A percentile compares a stretch with the other conserved stretches of the same genome.
Conservation (phyloP, 1,284 basidiomycete genomes). For the Microbotryomycetes sp. region DNA sequence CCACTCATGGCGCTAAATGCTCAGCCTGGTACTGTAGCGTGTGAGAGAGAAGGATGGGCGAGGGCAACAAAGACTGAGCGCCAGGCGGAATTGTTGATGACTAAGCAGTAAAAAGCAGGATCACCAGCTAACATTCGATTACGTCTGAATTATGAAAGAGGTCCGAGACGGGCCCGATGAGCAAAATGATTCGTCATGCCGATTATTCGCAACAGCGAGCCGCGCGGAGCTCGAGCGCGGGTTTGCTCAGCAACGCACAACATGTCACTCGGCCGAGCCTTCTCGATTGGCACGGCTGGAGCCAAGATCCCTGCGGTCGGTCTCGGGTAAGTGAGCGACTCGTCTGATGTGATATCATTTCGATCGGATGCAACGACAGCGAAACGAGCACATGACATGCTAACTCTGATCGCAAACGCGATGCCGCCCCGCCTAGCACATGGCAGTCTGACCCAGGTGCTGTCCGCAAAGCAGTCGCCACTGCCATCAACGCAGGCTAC, state of each 20-base stretch:
- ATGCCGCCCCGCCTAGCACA: background rate
- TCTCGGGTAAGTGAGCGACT: conserved; percentile 20
- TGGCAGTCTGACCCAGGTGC: conserved; percentile 29
- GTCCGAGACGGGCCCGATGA: no score
- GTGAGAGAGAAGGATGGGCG: no score
- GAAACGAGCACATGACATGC: background rate
- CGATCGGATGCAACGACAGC: background rate
- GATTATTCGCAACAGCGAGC: no score
- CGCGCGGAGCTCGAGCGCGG: no score
- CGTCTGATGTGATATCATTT: background rate
- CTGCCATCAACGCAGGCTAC: conserved; percentile 27
- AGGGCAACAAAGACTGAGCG: no score
- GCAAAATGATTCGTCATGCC: no score
- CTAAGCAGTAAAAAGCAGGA: no score
- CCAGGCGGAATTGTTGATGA: no score
- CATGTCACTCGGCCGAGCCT: conserved; percentile 25
- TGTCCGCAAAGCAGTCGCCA: conserved; percentile 27
- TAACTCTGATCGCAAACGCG: background rate
- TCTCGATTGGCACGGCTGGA: conserved; percentile 14
- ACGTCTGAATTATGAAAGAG: no score
- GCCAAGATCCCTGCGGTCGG: conserved; percentile 33
- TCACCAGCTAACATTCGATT: no score
- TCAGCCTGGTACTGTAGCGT: no score
- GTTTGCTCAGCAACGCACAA: background rate
- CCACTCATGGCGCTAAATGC: no score